These are phyloP conservation scores for Zychaea mexicana DNA, from an alignment of 371 early-diverging fungal genomes.

Conservation along the genomic window DNA sequence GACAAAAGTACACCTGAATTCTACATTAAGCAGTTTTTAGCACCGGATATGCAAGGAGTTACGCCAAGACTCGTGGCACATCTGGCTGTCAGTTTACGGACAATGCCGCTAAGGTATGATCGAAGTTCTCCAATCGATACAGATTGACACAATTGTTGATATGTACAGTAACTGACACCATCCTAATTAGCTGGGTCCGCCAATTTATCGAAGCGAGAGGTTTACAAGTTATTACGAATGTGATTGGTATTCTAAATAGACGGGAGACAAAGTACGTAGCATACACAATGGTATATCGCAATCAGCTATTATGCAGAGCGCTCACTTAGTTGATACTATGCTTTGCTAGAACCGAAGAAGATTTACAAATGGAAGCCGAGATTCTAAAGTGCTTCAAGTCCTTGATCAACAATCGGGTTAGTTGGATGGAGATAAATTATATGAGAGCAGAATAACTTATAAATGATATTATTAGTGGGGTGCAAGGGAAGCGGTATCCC, in stretches of 20 bases:
- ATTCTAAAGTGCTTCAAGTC: conserved; percentile 82
- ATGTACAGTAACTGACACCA: too few species aligned
- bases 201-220: conserved; percentile 78
- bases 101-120: conserved; percentile 73
- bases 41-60: conserved; percentile 61
- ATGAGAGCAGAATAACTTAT: neutral
- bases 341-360: conserved; percentile 61
- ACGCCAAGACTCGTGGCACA: conserved; percentile 61
- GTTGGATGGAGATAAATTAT: neutral
- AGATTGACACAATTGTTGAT: too few species aligned
- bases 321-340: neutral
- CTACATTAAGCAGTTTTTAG: conserved; percentile 62
- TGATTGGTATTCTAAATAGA: conserved; percentile 60
- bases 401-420: conserved; percentile 70
- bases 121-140: too few species aligned
- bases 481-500: conserved; percentile 76
- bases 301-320: neutral
- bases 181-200: conserved; percentile 61
- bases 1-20: conserved; percentile 69
- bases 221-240: conserved; percentile 65
- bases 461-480: conserved; percentile 60
- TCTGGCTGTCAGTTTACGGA: conserved; percentile 67
- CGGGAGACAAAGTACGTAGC: conserved; percentile 43
- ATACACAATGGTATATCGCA: neutral
- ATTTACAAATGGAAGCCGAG: conserved; percentile 79